A percentile compares a stretch with the other conserved stretches of the same genome.
Conservation (phyloP, 768 basidiomycete species). For the Suillus subluteus region DNA sequence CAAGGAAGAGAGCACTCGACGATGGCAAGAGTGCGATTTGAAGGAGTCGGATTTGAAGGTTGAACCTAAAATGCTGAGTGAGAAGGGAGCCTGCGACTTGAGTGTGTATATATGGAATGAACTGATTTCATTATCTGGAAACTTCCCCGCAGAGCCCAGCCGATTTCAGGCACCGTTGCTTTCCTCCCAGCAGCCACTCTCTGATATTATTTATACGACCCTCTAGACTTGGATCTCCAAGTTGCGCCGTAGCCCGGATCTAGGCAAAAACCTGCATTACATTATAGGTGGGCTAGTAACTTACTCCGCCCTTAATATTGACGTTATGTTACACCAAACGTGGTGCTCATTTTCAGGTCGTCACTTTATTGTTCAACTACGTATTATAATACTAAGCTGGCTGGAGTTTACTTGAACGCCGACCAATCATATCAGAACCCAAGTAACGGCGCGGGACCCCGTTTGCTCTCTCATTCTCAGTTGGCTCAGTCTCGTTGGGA, state of each 20-base stretch:
- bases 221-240: not conserved
- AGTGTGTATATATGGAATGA: conserved; percentile 12
- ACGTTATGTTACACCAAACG: not conserved
- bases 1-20: conserved; percentile 3
- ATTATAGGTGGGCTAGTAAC: not conserved
- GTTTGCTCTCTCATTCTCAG: not conserved
- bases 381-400: not conserved
- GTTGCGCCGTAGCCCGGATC: not conserved
- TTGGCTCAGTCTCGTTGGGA: not conserved
- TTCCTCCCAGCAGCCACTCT: not conserved
- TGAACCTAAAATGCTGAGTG: not conserved
- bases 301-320: not conserved
- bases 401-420: not conserved
- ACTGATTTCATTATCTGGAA: conserved; percentile 18
- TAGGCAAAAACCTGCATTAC: not conserved
- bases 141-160: conserved; percentile 28
- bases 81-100: conserved; percentile 6
- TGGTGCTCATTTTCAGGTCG: not conserved
- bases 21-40: not conserved
- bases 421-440: not conserved
- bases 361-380: not conserved
- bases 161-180: conserved; percentile 5
- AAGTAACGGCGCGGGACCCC: not conserved
- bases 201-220: not conserved
- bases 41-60: conserved; percentile 5